Conservation (phyloP, 2,329 filamentous ascomycete genomes). For the Lachnellula arida region DNA sequence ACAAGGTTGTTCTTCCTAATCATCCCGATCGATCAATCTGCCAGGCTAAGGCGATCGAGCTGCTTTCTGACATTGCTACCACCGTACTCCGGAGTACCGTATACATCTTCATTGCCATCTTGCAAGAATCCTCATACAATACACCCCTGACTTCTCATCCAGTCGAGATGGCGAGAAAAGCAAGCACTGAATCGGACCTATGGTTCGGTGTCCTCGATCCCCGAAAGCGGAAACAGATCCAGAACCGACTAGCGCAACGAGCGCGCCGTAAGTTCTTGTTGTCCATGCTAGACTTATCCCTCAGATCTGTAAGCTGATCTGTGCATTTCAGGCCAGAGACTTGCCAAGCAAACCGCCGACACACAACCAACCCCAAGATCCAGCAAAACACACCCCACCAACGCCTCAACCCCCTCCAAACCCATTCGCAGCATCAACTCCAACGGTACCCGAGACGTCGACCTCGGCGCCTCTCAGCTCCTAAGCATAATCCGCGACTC, state of each 20-base stretch:
- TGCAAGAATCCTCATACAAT: neutral
- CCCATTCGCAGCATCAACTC: neutral
- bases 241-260: constrained; percentile 20
- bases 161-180: neutral
- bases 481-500: neutral
- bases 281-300: neutral
- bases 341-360: neutral
- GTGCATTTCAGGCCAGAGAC: neutral
- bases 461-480: neutral
- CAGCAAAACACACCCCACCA: neutral
- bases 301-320: neutral
- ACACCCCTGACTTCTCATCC: neutral
- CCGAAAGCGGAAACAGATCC: constrained; percentile 19
- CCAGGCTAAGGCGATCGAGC: neutral
- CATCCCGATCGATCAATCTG: neutral
- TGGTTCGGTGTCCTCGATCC: constrained; percentile 17
- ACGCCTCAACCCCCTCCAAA: neutral
- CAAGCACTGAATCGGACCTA: neutral
- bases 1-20: neutral
- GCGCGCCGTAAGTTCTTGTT: constrained; percentile 15
- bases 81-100: too few species aligned
- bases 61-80: neutral
- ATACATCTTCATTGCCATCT: neutral
- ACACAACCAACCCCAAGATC: neutral
- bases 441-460: neutral